These are phyloP conservation scores for Solioccasus polychromus DNA, from an alignment of 768 basidiomycete species.

Conservation along the genomic window DNA sequence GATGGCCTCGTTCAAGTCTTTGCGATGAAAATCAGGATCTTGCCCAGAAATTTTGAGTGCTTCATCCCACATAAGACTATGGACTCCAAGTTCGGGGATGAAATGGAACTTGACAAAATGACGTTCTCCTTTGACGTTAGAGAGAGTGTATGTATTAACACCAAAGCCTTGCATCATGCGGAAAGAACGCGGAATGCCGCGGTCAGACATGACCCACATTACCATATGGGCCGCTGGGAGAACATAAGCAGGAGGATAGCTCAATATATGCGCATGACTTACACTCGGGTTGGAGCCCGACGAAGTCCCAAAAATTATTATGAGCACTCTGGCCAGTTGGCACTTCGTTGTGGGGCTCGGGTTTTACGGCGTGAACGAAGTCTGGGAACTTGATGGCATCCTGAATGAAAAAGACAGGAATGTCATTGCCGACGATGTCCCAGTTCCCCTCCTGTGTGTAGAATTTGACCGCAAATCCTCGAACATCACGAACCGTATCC, in stretches of 20 bases:
- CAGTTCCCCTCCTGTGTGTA: conserved; percentile 85
- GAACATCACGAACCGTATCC: conserved; percentile 80
- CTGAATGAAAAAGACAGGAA: conserved; percentile 81
- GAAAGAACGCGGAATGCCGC: conserved; percentile 79
- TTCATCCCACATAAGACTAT: conserved; percentile 87
- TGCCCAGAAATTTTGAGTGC: conserved; percentile 79
- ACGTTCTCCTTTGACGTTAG: conserved; percentile 63
- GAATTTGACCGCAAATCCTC: conserved; percentile 83
- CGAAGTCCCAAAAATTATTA: conserved; percentile 89
- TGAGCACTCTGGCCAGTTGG: conserved; percentile 69
- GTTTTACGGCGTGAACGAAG: conserved; percentile 79
- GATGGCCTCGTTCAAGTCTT: conserved; percentile 85
- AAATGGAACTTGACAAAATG: conserved; percentile 90
- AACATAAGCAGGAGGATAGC: conserved; percentile 14
- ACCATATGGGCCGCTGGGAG: conserved; percentile 63
- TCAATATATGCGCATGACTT: conserved; percentile 9
- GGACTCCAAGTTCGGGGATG: conserved; percentile 77
- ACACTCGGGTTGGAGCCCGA: conserved; percentile 67
- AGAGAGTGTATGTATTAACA: conserved; percentile 79
- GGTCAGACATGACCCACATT: conserved; percentile 85
- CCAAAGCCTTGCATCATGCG: conserved; percentile 91
- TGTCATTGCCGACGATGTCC: conserved; percentile 85
- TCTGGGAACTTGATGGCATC: conserved; percentile 86
- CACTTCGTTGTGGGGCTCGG: conserved; percentile 82
- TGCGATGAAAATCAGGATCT: conserved; percentile 89